phyloP scores from a whole-genome alignment of 441 rosid species.

The Isatis lusitanica region DNA sequence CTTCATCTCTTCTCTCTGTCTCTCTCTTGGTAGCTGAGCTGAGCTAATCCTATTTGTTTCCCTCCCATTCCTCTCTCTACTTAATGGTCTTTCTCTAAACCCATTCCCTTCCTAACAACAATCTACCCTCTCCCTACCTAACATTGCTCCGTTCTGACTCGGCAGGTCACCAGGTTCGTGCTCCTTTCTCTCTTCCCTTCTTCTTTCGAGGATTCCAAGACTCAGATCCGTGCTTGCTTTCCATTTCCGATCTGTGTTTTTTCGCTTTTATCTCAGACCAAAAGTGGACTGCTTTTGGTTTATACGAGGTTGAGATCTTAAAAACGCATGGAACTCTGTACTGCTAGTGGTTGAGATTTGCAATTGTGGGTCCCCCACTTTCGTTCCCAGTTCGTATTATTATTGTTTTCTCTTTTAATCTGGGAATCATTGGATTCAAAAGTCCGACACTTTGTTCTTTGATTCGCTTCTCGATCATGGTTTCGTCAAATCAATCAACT shows the following conservation, averaged over 20 bases:
- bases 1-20: conserved; percentile 6
- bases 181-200: background rate
- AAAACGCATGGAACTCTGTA: background rate
- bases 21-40: conserved; percentile 13
- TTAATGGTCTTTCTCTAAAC: conserved; percentile 6
- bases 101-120: conserved; percentile 2
- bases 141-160: conserved; percentile 14
- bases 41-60: conserved; percentile 22
- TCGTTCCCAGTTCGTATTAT: conserved; percentile 27
- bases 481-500: background rate
- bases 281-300: background rate
- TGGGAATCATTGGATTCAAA: background rate
- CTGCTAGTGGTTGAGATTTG: conserved; percentile 5
- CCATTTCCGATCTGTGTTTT: conserved; percentile 24
- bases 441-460: background rate
- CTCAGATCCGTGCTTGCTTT: conserved; percentile 37
- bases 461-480: background rate
- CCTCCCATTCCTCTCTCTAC: conserved; percentile 30
- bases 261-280: background rate
- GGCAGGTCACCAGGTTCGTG: conserved; percentile 17
- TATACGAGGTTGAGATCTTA: conserved; percentile 23
- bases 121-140: conserved; percentile 16
- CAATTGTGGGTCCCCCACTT: conserved; percentile 37
- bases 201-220: background rate
- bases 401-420: background rate